A percentile compares a stretch with the other conserved stretches of the same genome.
These are phyloP conservation scores for Vaccinium darrowii DNA, from an alignment of 148 eudicot species.

Conservation along the genomic window DNA sequence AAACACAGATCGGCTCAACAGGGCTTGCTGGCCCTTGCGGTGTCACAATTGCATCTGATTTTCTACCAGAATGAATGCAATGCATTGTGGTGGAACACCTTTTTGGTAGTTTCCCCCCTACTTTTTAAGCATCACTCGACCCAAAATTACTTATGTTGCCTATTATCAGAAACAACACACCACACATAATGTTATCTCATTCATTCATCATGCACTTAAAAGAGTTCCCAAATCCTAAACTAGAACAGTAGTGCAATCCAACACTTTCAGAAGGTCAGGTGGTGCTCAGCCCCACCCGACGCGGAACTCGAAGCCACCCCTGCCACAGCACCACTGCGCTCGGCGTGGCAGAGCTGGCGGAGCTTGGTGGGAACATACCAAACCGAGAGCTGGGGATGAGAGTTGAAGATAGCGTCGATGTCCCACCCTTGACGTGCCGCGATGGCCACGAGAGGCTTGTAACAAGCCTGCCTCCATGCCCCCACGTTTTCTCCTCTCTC, in stretches of 20 bases:
- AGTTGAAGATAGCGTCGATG: constrained; percentile 80
- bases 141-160: not conserved
- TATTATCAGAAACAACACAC: not conserved
- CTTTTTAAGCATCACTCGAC: not conserved
- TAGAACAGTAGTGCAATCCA: not conserved
- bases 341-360: constrained; percentile 84
- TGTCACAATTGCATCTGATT: too few relatives aligned
- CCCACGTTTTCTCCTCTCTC: constrained; percentile 85
- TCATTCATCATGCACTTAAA: not conserved
- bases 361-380: constrained; percentile 98
- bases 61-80: not conserved
- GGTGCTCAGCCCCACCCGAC: constrained; percentile 17
- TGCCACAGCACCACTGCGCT: constrained; percentile 41
- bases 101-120: not conserved
- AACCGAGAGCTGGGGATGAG: constrained; percentile 79
- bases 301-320: constrained; percentile 21
- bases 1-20: too few relatives aligned
- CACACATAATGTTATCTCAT: not conserved
- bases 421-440: constrained; percentile 90
- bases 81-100: not conserved
- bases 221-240: not conserved
- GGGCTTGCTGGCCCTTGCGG: too few relatives aligned
- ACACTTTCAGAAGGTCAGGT: constrained; percentile 7
- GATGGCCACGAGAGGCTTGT: constrained; percentile 76
- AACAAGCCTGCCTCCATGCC: constrained; percentile 60